Evolutionary conservation across 176 grass and related monocot species (phyloP).

Genomic region (Oryza australiensis): DNA sequence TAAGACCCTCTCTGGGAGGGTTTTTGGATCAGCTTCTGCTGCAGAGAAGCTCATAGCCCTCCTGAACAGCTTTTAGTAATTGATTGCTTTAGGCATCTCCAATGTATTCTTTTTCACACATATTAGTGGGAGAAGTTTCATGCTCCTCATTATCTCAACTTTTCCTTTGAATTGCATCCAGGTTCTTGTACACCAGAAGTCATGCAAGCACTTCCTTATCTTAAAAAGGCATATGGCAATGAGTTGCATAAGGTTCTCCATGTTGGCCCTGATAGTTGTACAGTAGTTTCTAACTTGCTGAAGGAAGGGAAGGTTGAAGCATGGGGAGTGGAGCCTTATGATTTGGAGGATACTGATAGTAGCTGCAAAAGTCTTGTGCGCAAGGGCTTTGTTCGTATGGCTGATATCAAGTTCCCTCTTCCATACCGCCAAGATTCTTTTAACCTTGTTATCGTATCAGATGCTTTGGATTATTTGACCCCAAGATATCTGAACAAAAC

Average conservation of each 20-base stretch:
- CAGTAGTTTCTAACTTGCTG: conserved; percentile 81
- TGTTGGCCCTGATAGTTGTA: conserved; percentile 85
- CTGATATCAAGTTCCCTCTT: conserved; percentile 92
- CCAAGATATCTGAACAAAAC: conserved; percentile 97
- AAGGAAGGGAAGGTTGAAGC: conserved; percentile 83
- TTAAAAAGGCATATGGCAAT: conserved; percentile 81
- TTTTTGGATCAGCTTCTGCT: background rate
- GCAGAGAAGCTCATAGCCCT: background rate
- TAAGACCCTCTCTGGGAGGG: background rate
- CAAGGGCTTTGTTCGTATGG: conserved; percentile 85
- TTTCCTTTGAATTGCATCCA: conserved; percentile 27
- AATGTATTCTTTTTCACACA: background rate
- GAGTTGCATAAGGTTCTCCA: conserved; percentile 73
- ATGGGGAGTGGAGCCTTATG: conserved; percentile 96
- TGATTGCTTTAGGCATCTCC: background rate
- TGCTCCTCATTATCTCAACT: conserved; percentile 6
- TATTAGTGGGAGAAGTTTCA: background rate
- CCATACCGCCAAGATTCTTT: conserved; percentile 95
- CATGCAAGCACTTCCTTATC: conserved; percentile 72
- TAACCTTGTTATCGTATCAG: conserved; percentile 92
- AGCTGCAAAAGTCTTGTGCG: conserved; percentile 95
- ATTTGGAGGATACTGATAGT: conserved; percentile 91
- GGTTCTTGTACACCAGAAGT: conserved; percentile 92
- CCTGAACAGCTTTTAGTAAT: conserved; percentile 16
- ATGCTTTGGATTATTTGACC: conserved; percentile 92